Percentiles rank a stretch among this genome's conserved stretches.
Conservation (phyloP, 371 early-diverging fungal species). For the Mortierella sp. region DNA sequence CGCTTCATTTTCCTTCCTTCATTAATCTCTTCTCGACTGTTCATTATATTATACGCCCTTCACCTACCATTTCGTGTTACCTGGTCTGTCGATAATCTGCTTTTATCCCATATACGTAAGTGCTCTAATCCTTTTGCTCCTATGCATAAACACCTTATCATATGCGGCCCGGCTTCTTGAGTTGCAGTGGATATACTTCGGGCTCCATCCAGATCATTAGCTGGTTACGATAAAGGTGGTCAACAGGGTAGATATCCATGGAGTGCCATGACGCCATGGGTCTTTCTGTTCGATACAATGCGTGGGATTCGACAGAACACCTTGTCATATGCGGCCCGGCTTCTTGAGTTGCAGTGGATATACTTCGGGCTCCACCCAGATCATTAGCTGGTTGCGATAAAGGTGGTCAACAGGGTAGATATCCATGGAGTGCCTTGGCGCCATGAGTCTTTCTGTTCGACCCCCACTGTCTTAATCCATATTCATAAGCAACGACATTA, state of each 20-base stretch:
- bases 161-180: constrained; percentile 7
- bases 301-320: background rate
- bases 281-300: background rate
- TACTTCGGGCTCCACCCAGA: constrained; percentile 2
- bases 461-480: background rate
- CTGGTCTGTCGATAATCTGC: too few species aligned
- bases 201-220: background rate
- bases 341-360: constrained; percentile 5
- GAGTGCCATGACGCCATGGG: background rate
- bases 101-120: background rate
- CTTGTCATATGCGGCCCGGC: constrained; percentile 8
- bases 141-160: constrained; percentile 4
- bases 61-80: background rate
- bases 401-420: background rate
- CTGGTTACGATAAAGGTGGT: background rate
- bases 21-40: background rate
- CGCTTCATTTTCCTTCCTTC: background rate
- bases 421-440: background rate
- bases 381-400: constrained; percentile 2
- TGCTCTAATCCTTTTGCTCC: background rate
- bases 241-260: constrained; percentile 1
- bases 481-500: background rate
- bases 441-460: background rate
- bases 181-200: constrained; percentile 1
- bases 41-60: background rate